A percentile compares a stretch with the other conserved stretches of the same genome.
These are phyloP conservation scores for Vitis cinerea DNA, from an alignment of 164 flowering plant genomes.

Conservation along the genomic window DNA sequence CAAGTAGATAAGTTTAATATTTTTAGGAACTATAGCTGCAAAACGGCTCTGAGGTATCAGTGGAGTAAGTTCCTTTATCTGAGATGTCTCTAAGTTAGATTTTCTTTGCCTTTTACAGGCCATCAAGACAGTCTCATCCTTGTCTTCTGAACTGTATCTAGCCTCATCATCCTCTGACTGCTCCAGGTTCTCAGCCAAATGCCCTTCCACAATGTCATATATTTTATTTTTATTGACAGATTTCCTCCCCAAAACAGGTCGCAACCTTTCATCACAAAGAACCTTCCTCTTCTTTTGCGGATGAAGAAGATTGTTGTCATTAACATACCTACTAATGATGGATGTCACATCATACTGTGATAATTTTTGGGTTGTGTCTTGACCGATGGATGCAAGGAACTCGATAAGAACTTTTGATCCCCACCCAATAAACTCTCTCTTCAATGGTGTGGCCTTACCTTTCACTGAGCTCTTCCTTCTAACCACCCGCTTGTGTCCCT, in stretches of 20 bases:
- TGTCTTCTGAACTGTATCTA: conserved; percentile 26
- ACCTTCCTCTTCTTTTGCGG: conserved; percentile 56
- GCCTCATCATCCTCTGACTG: conserved; percentile 43
- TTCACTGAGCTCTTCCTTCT: conserved; percentile 16
- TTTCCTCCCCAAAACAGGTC: conserved; percentile 50
- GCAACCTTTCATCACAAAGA: conserved; percentile 48
- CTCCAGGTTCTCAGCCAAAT: conserved; percentile 51
- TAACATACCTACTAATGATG: conserved; percentile 48
- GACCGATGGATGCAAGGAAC: conserved; percentile 60
- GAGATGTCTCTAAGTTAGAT: conserved; percentile 7
- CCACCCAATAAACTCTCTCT: conserved; percentile 66
- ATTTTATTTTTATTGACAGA: conserved; percentile 37
- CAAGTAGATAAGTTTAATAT: conserved; percentile 66
- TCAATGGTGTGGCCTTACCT: conserved; percentile 29
- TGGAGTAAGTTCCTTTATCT: conserved; percentile 7
- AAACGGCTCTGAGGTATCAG: conserved; percentile 27
- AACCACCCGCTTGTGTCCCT: background rate
- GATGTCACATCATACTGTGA: conserved; percentile 48
- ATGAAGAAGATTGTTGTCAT: conserved; percentile 45
- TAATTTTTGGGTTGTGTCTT: conserved; percentile 39
- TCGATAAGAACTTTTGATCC: conserved; percentile 55
- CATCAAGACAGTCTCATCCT: conserved; percentile 10
- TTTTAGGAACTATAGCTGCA: conserved; percentile 55
- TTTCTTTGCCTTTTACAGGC: conserved; percentile 23
- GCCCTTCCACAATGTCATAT: conserved; percentile 43